Evolutionary conservation across 305 asterid genomes (phyloP), one percentile per base, ranked within the genome.

Genomic region (Rubia peregrina): DNA sequence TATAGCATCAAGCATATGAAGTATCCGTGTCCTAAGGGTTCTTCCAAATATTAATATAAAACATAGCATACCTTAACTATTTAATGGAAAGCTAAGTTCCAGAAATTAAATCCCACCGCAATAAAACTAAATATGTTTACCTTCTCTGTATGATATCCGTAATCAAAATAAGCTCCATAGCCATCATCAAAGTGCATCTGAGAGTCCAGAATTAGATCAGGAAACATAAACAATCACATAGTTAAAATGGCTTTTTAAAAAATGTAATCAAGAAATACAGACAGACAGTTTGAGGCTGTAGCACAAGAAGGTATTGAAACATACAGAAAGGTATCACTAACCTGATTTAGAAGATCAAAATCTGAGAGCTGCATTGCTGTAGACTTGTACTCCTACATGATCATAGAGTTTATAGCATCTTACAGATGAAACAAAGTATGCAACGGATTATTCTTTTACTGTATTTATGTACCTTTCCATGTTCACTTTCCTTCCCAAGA

Each of bases 111-210:
- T 65, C 38, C 36, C 13, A 42, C 6, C 48, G 3, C 17, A 40
- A 65, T 19, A 59, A 62, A 75, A 70, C 33, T 51, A 67, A 74
- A 73, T 71, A 79, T 36, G 71, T 30, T 71, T 78, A 92, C 98
- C 97, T 85, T 85, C 80, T 94, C 96, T 19, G 96, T 83, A 75
- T 94, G 99, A 84, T 88, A 85, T 68, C 99, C 99, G 74, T 83
- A 94, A 84, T 94, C 99, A 84, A 84, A 89, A 85, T 94, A 94
- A 74, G 90, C 89, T 83, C 96, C 97, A 60, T 69, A 69, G 38
- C 22, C 73, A 61, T 79, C 36, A 82, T 94, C 96, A 73, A 94
- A 85, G 86, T 94, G 96, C 92, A 94, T 82, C 99, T 94, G 88
- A 65, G 71, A 78, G 49, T n/a, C 13, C 14, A 40, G n/a, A 62